These are phyloP conservation scores for Melampsora americana DNA, from an alignment of 1,284 basidiomycete genomes.

Conservation along the genomic window DNA sequence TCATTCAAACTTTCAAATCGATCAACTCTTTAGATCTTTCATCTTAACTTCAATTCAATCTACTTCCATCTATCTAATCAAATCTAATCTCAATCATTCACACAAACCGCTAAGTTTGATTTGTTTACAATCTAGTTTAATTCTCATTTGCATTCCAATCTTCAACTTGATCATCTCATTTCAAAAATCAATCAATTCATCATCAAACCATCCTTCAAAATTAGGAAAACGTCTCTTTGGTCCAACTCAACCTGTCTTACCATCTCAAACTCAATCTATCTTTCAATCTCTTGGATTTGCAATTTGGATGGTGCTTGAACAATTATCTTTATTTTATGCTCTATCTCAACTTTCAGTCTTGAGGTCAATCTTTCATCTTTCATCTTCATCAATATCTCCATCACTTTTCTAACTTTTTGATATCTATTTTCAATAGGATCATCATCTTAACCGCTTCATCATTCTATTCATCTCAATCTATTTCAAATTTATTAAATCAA, in stretches of 20 bases:
- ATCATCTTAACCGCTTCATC: slow-evolving; percentile 6
- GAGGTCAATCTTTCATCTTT: background rate
- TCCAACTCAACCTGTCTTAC: background rate
- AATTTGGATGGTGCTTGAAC: background rate
- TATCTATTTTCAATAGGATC: background rate
- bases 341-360: slow-evolving; percentile 12
- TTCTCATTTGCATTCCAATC: background rate
- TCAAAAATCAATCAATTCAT: background rate
- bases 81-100: background rate
- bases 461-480: slow-evolving; percentile 4
- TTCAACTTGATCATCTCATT: background rate
- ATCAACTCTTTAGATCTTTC: background rate
- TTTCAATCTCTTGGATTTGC: background rate
- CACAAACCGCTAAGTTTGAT: background rate
- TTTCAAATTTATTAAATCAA: slow-evolving; percentile 2
- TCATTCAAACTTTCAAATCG: background rate
- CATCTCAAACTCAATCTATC: background rate
- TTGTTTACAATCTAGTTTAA: slow-evolving; percentile 6
- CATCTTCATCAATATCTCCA: background rate
- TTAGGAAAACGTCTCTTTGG: background rate
- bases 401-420: background rate
- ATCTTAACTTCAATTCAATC: slow-evolving; percentile 3
- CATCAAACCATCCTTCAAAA: background rate
- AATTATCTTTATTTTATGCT: background rate
- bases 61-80: background rate